Evolutionary conservation across 2,329 filamentous ascomycete genomes (phyloP).

Genomic region (Bipolaris zeicola): DNA sequence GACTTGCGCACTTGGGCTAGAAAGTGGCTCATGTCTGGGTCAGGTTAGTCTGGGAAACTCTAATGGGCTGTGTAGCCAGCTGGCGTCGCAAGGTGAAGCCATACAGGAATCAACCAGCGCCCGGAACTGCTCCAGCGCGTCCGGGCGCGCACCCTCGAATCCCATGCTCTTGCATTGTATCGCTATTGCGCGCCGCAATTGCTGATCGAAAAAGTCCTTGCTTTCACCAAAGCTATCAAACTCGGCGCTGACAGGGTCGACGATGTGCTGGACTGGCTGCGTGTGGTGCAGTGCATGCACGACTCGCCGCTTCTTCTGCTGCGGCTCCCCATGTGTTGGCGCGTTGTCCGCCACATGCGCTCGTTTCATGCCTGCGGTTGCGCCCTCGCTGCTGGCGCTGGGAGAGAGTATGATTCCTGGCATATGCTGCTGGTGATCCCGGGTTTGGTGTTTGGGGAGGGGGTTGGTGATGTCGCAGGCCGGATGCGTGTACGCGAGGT

Average conservation of each 20-base stretch:
- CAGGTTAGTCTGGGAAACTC: constrained; percentile 22
- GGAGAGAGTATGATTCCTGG: constrained; percentile 39
- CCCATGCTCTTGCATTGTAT: constrained; percentile 58
- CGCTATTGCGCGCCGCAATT: constrained; percentile 62
- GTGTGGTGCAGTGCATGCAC: constrained; percentile 42
- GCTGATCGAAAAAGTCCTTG: constrained; percentile 59
- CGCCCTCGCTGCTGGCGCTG: constrained; percentile 40
- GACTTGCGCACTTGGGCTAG: constrained; percentile 60
- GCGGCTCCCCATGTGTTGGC: constrained; percentile 29
- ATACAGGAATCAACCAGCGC: constrained; percentile 64
- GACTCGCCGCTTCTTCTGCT: constrained; percentile 44
- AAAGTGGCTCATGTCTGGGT: constrained; percentile 60
- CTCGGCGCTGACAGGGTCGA: constrained; percentile 45
- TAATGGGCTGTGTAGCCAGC: constrained; percentile 1
- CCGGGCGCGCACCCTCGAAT: constrained; percentile 61
- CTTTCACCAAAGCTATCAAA: constrained; percentile 48
- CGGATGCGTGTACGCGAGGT: constrained; percentile 13
- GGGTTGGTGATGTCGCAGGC: constrained; percentile 7
- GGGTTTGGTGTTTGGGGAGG: constrained; percentile 1
- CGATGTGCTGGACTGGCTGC: constrained; percentile 41
- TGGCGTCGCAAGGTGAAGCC: constrained; percentile 36
- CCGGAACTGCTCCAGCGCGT: constrained; percentile 63
- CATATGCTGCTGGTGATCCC: constrained; percentile 34
- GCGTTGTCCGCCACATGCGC: constrained; percentile 29
- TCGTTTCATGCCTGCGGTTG: constrained; percentile 45